Evolutionary conservation across 306 rosid genomes (phyloP), one percentile per base, ranked within the genome.

Genomic region (Quercus agrifolia): DNA sequence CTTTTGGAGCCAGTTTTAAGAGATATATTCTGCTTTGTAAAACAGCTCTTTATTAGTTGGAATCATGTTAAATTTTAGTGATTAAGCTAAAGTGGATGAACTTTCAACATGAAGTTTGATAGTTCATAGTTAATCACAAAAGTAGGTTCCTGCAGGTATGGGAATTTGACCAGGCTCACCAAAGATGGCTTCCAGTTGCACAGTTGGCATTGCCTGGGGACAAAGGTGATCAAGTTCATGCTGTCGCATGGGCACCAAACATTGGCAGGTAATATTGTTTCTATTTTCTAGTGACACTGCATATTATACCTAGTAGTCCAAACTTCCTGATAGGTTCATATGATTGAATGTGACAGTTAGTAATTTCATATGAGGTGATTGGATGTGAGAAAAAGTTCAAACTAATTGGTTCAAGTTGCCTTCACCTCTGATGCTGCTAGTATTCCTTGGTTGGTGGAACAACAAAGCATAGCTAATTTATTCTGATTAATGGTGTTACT

Each of bases 171-270:
- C 91, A 89, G 76, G 96, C 90, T 88, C 99, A 95, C 84, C 99
- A 90, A 75, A 91, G 97, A 90, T 93, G 99, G 99, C 94, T 93
- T 81, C 99, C 98, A 13, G 97, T 95, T 75, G 97, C 99, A 58
- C 96, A 93, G 84, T 66, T 95, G 90, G 92, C 89, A n/a, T 78
- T 82, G 63, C 83, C 91, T 31, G 92, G 73, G 68, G 91, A 93
- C 68, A 91, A 80, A 80, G 87, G 89, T 49, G 91, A 90, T 86
- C 88, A 58, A 84, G 96, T 95, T 71, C 84, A 90, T 86, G 87
- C 89, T 18, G 96, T 88, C 62, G 90, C 96, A 18, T 95, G 99
- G 99, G 98, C 98, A 41, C 94, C 97, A 75, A 93, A 95, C 78
- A 89, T 90, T 89, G 99, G 99, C 84, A 89, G 99, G 98, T 95